Base-by-base conservation (phyloP, 2,329 filamentous ascomycete species). In the Apiospora hydei region DNA sequence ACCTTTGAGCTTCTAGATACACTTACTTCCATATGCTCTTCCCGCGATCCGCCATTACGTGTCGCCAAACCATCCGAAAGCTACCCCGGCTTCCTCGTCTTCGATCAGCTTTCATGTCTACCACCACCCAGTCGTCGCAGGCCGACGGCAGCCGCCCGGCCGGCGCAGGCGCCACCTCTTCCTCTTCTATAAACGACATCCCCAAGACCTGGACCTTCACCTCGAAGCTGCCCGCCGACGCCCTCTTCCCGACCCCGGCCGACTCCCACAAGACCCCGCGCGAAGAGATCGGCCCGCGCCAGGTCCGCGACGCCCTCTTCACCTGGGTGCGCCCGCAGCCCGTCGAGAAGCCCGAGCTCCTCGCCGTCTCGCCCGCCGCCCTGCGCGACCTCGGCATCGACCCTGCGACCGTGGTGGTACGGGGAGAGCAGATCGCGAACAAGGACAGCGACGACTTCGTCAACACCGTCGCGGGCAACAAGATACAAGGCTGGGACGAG, bases 271-370 rank as follows among this genome's bases (percentile, higher is more conserved):
- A 90, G 76, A 94, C 94, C 0, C 92, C 94, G 1, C 91, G 96
- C 77, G 88, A 92, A 71, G 85, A 92, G 47, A 91, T 98, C 68
- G 88, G 89, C 0, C 96, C 96, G 21, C 92, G 95, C 68, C 87
- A 94, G 81, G 96, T 99, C 53, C 94, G 92, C 80, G 90, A 91
- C 72, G 96, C 96, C 4, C 84, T 96, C 69, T 99, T 94, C 83
- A 97, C 95, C 11, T 99, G 92, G 87, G 95, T 99, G 26, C 91
- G 95, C 4, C 96, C 96, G 0, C 93, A 96, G 77, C 83, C 87
- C 26, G 88, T 91, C 38, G 86, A 91, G 74, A 88, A 92, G 30
- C 90, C 94, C 0, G 94, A 98, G 79, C 86, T 99, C 21, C 88
- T 98, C 1, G 93, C 90, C 8, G 91, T 97, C 1, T 98, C 95